Evolutionary conservation across 2,329 filamentous ascomycete genomes (phyloP).

Genomic region (Xylaria sp.): DNA sequence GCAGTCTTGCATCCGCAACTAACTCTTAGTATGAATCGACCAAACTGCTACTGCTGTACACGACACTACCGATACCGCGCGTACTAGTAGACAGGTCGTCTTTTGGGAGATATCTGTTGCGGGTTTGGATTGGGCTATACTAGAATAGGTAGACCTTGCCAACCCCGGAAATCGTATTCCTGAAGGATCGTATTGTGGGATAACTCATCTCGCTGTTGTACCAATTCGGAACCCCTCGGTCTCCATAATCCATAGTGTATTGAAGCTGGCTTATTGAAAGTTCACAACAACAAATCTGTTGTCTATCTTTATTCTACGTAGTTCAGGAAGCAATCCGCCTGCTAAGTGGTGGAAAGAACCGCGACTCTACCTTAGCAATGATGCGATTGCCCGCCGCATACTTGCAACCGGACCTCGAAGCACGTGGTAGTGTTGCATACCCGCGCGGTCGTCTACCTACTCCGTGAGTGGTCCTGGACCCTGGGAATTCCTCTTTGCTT

Average conservation of each 20-base stretch:
- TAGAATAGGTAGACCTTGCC: background rate
- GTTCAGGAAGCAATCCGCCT: background rate
- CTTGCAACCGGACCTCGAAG: background rate
- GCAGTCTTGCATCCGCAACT: background rate
- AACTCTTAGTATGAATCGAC: background rate
- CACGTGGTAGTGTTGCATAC: background rate
- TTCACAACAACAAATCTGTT: background rate
- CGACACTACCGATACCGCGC: background rate
- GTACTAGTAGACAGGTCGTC: background rate
- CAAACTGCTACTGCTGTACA: background rate
- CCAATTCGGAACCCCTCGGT: background rate
- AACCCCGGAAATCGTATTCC: slow-evolving; percentile 2
- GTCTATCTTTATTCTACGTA: background rate
- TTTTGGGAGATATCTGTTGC: background rate
- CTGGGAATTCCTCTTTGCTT: background rate
- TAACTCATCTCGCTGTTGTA: background rate
- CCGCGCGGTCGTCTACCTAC: background rate
- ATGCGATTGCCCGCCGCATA: background rate
- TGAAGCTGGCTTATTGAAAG: background rate
- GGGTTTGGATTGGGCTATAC: slow-evolving; percentile 2
- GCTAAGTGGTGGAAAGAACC: background rate
- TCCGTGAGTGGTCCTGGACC: too few species aligned
- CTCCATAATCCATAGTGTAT: background rate
- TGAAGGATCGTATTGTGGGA: background rate
- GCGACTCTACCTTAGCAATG: background rate